Evolutionary conservation across 1,139 yeast genomes (phyloP), one percentile per base, ranked within the genome.

Genomic region (Scheffersomyces cryptocercus): DNA sequence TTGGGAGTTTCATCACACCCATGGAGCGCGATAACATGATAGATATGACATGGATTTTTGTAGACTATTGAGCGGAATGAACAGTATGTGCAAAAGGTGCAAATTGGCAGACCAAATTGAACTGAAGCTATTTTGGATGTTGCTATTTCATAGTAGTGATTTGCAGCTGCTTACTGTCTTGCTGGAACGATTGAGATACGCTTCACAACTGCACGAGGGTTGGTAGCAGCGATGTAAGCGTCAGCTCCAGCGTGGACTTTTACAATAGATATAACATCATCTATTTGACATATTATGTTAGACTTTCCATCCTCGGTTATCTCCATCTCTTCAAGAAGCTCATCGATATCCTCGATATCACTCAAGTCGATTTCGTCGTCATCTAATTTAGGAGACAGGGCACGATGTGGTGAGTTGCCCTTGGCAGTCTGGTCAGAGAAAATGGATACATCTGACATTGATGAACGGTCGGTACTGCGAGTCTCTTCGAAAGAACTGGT

Each of bases 251-350:
- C 40, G 47, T 58, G 54, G 9, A 49, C 41, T 4, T 56, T 61
- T 15, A 57, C 55, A 2, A 64, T 53, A 2, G 58, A 50, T 5
- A 64, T 56, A 8, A 64, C 58, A 3, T 53, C 59, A 37, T 64
- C 67, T 7, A 65, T 55, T 26, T 47, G 35, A 41, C 47, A 53
- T 5, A 65, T 54, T 20, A 53, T 33, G 30, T 43, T 39, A 24
- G 57, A 50, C 9, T 48, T 41, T 3, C 55, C 56, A 14, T 47
- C 47, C 13, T 54, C 61, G 15, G 56, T 52, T 6, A 47, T 40
- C 12, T 53, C 54, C 10, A 62, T 39, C 33, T 62, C 64, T 6
- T 53, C 57, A 9, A 60, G 47, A 16, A 57, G 46, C 7, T 48
- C 44, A 11, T 51, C 59, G 38, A 54, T 43, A 26, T 56, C 61